These are phyloP conservation scores for Tetraselmis chui DNA, from an alignment of 139 green algal genomes.

Conservation along the genomic window DNA sequence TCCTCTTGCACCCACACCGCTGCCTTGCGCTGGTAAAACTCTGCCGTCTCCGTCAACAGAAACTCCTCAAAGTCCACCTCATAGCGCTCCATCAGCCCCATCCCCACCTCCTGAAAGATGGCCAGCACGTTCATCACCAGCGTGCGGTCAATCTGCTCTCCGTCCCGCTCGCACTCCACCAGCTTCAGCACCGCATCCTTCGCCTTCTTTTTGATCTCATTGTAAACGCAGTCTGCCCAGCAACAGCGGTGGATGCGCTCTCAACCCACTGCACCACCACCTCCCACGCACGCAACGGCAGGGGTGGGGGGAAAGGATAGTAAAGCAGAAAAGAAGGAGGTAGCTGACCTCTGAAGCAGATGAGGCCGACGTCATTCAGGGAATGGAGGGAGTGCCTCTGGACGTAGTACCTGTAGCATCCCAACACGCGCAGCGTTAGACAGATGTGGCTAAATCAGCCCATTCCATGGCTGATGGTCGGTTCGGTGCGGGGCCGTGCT, in stretches of 20 bases:
- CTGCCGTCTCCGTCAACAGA: slow-evolving; percentile 68
- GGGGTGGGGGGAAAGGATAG: neutral
- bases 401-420: slow-evolving; percentile 94
- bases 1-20: slow-evolving; percentile 78
- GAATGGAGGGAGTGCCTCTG: slow-evolving; percentile 72
- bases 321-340: neutral
- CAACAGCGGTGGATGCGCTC: neutral
- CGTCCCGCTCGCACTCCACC: slow-evolving; percentile 85
- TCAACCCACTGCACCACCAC: no score
- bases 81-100: slow-evolving; percentile 89
- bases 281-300: no score
- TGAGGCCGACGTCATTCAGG: slow-evolving; percentile 89
- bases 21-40: slow-evolving; percentile 81
- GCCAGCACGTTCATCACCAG: slow-evolving; percentile 92
- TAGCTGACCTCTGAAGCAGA: slow-evolving; percentile 71
- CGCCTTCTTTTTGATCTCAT: slow-evolving; percentile 53
- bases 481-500: no score
- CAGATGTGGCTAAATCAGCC: no score
- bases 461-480: no score
- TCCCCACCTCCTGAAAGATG: slow-evolving; percentile 96
- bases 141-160: slow-evolving; percentile 81
- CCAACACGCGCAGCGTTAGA: no score
- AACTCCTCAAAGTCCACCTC: slow-evolving; percentile 90
- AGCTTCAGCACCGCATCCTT: slow-evolving; percentile 71
- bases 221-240: slow-evolving; percentile 77